Evolutionary conservation across 164 flowering plant species (phyloP), one percentile per base, ranked within the genome.

Genomic region (Vitis labrusca): DNA sequence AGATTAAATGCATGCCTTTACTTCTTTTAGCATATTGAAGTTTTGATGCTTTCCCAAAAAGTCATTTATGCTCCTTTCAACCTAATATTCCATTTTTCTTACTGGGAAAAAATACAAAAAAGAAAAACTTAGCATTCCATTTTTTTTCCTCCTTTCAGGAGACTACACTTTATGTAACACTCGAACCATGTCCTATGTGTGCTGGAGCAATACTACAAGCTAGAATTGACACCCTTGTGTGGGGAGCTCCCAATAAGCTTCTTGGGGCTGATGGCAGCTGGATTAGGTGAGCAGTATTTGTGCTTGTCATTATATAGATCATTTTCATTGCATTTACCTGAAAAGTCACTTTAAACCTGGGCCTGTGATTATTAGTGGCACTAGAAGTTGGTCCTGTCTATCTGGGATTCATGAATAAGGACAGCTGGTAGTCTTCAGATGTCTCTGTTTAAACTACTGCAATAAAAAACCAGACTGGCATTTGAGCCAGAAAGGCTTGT

Each of bases 261-360:
- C 86, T 95, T 47, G 98, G 99, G 74, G 99, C 99, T 68, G 99
- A 95, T 84, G 99, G 98, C 68, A 93, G 99, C 85, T 93, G 99
- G 99, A 86, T 93, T 49, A 89, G 97, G 98, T 91, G 83, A 69
- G 76, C 27, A 44, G 16, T 19, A 29, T 19, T 11, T 50, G 8
- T 19, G 17, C 14, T 3, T 52, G 10, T 19, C 59, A 49, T 23
- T 50, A 19, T 27, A 49, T 9, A 37, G 11, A n/a, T 66, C 14
- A 37, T 8, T 53, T 66, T 54, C 53, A 16, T 50, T 64, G 37
- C 55, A 50, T 49, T 16, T 49, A 23, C 23, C 19, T 50, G 15
- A 49, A 9, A 17, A 7, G 50, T 19, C 15, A 8, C 50, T 44
- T 61, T 49, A 44, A 61, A 11, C 8, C 3, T 61, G 61, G 27